phyloP scores from a whole-genome alignment of 306 rosid genomes.

The Rubus idaeus region DNA sequence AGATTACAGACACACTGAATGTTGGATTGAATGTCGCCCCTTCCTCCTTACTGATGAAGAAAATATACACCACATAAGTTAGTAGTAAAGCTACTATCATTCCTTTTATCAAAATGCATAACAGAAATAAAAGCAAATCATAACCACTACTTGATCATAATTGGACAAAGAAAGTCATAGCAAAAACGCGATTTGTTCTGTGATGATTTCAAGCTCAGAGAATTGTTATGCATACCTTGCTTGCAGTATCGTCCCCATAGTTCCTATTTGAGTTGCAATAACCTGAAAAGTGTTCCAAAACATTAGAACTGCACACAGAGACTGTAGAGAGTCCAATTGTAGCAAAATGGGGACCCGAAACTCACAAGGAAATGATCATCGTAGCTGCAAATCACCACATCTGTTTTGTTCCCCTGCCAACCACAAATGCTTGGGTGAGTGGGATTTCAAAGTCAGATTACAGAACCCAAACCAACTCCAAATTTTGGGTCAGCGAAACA shows the following conservation, averaged over 20 bases:
- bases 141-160: background rate
- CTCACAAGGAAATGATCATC: constrained; percentile 82
- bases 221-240: constrained; percentile 62
- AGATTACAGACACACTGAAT: constrained; percentile 74
- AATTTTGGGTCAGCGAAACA: background rate
- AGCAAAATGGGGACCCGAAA: constrained; percentile 13
- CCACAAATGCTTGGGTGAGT: background rate
- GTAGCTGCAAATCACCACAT: constrained; percentile 59
- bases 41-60: constrained; percentile 73
- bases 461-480: background rate
- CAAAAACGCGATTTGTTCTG: background rate
- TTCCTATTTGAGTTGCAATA: constrained; percentile 81
- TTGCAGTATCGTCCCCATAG: constrained; percentile 84
- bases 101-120: background rate
- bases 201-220: background rate
- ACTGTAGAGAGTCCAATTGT: constrained; percentile 2
- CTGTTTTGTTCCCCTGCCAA: constrained; percentile 78
- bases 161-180: background rate
- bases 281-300: constrained; percentile 44
- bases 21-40: constrained; percentile 76
- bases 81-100: background rate
- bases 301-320: constrained; percentile 3
- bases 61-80: constrained; percentile 23
- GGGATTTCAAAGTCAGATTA: background rate
- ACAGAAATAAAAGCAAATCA: background rate